phyloP scores from a whole-genome alignment of 192 early-diverging fungal species.

The Coemansia erecta region DNA sequence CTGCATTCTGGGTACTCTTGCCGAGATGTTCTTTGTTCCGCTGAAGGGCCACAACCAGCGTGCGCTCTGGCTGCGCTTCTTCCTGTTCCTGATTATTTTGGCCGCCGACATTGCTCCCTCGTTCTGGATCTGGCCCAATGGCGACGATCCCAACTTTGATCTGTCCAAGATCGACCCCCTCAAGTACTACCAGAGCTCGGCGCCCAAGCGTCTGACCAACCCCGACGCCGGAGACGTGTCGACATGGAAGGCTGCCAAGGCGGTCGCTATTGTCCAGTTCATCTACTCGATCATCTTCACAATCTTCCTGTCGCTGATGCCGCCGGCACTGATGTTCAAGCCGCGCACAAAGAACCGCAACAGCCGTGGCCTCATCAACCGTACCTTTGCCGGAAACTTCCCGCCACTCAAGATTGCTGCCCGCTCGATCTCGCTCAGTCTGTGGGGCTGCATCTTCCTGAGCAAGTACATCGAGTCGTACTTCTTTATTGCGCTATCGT shows the following conservation, averaged over 20 bases:
- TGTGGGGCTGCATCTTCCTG: constrained; percentile 71
- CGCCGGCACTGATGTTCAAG: constrained; percentile 62
- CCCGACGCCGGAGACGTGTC: constrained; percentile 21
- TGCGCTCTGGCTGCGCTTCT: constrained; percentile 55
- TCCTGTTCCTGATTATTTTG: constrained; percentile 60
- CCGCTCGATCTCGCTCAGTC: constrained; percentile 64
- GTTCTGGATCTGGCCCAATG: constrained; percentile 55
- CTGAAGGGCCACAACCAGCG: constrained; percentile 59
- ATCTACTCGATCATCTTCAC: constrained; percentile 66
- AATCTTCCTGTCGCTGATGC: constrained; percentile 64
- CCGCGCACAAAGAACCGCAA: constrained; percentile 57
- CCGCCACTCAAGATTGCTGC: constrained; percentile 65
- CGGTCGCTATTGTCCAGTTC: constrained; percentile 67
- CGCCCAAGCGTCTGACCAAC: constrained; percentile 25
- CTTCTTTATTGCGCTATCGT: constrained; percentile 78
- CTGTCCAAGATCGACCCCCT: constrained; percentile 28
- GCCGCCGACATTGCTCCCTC: constrained; percentile 65
- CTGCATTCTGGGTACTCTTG: constrained; percentile 62
- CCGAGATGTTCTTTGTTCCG: constrained; percentile 71
- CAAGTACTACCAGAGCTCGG: constrained; percentile 32
- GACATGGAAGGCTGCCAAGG: constrained; percentile 53
- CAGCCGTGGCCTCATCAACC: constrained; percentile 55
- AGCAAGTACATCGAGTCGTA: constrained; percentile 81
- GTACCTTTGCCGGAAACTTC: constrained; percentile 73
- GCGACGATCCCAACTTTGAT: constrained; percentile 50